Evolutionary conservation across 2,329 filamentous ascomycete genomes (phyloP).

Genomic region (Xylariaceae sp.): DNA sequence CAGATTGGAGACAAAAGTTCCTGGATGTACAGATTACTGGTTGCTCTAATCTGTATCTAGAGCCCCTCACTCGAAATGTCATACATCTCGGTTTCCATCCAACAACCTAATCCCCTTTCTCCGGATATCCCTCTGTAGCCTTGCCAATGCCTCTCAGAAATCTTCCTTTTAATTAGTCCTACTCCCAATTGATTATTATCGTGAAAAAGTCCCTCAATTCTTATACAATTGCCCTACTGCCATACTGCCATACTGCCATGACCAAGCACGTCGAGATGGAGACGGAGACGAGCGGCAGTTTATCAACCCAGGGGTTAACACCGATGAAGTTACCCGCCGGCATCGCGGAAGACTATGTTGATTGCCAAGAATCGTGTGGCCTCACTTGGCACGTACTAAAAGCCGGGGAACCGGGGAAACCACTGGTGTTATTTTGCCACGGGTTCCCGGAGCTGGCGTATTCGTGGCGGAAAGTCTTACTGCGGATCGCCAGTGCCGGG

Average conservation of each 20-base stretch:
- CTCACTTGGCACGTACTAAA: constrained; percentile 58
- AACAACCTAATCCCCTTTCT: not conserved
- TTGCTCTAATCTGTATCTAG: no score
- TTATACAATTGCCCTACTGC: not conserved
- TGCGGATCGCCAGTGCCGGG: constrained; percentile 50
- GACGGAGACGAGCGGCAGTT: constrained; percentile 1
- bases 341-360: constrained; percentile 51
- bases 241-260: not conserved
- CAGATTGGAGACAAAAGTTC: not conserved
- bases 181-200: not conserved
- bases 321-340: constrained; percentile 42
- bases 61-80: no score
- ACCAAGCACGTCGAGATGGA: constrained; percentile 2
- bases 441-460: constrained; percentile 65
- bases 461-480: constrained; percentile 62
- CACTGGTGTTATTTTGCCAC: constrained; percentile 57
- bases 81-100: not conserved
- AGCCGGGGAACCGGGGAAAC: constrained; percentile 42
- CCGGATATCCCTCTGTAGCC: not conserved
- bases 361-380: constrained; percentile 43
- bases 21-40: not conserved
- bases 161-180: not conserved
- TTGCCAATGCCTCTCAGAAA: not conserved
- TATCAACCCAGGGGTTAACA: constrained; percentile 11
- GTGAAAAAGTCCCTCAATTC: not conserved